Evolutionary conservation across 2,329 filamentous ascomycete species (phyloP), one percentile per base, ranked within the genome.

Genomic region (Cladobotryum protrusum): DNA sequence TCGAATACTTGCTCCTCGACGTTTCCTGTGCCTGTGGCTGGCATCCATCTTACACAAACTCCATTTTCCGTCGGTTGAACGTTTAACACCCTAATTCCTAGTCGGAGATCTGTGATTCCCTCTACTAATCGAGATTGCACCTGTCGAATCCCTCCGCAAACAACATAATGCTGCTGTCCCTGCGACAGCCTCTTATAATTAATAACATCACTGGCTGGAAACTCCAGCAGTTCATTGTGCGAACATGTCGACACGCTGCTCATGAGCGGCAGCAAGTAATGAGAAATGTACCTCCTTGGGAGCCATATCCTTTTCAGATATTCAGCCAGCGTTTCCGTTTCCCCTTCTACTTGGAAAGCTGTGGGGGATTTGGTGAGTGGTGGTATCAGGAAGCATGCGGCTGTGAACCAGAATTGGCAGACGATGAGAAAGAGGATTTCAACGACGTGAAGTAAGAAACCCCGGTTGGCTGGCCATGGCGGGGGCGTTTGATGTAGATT

Each of bases 161-260:
- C 75, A 3, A 72, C 71, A 47, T 74, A 79, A 53, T 80, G 77
- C 20, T 73, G 69, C n/a, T 71, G 67, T 1, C 72, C 63, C 36
- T 74, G 66, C 1, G 75, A 73, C 14, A 62, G 62, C 40, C 65
- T 68, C 57, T 77, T 76, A 59, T 81, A 81, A 12, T 68, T 69
- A 18, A 74, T 67, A 4, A 81, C 50, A 48, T 82, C 78, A 41
- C 67, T 71, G 1, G 78, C 79, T 0, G 78, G 78, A 20, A 78
- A 81, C 0, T 62, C 60, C 1, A 80, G 62, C 2, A 81, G 60
- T 29, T 72, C 68, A 2, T 67, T 63, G 48, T 81, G 78, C 0
- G 76, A 69, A 56, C 77, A 82, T 1, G 78, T 82, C 4, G 73
- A 72, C 6, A 81, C 75, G 51, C 72, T 72, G 45, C 77, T 75